Percentiles rank a stretch among this genome's conserved stretches.
These are phyloP conservation scores for Microbotryum lychnidis-dioicae DNA, from an alignment of 1,284 basidiomycete species.

Conservation along the genomic window DNA sequence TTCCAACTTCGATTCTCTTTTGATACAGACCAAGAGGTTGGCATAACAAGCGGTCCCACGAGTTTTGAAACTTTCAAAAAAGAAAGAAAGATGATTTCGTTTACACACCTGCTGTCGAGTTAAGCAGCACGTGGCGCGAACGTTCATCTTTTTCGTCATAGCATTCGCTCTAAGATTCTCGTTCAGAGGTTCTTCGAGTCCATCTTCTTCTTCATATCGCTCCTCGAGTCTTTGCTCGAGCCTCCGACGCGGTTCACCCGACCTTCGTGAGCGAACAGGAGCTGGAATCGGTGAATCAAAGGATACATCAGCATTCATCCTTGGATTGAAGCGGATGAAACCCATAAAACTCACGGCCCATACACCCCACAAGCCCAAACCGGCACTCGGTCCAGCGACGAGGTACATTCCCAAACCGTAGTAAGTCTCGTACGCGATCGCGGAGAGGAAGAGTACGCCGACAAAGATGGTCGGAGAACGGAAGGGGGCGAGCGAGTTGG, in stretches of 20 bases:
- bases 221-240: too few species aligned
- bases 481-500: constrained; percentile 10
- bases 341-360: constrained; percentile 16
- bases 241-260: constrained; percentile 11
- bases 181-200: too few species aligned
- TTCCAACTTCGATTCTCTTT: too few species aligned
- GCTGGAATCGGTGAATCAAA: background rate
- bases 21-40: background rate
- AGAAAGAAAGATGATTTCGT: too few species aligned
- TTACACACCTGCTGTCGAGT: too few species aligned
- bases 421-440: constrained; percentile 6
- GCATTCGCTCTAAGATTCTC: too few species aligned
- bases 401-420: constrained; percentile 13
- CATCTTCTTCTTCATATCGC: too few species aligned
- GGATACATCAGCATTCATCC: background rate
- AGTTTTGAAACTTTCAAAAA: too few species aligned
- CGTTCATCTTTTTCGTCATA: too few species aligned
- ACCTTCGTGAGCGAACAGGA: constrained; percentile 19
- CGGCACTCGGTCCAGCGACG: constrained; percentile 8
- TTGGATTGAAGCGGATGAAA: background rate
- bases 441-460: constrained; percentile 11
- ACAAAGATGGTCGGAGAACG: constrained; percentile 15
- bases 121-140: too few species aligned
- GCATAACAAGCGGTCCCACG: background rate
- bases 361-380: constrained; percentile 10